Evolutionary conservation across 768 basidiomycete species (phyloP).

Genomic region (Gymnopilus dilepis): DNA sequence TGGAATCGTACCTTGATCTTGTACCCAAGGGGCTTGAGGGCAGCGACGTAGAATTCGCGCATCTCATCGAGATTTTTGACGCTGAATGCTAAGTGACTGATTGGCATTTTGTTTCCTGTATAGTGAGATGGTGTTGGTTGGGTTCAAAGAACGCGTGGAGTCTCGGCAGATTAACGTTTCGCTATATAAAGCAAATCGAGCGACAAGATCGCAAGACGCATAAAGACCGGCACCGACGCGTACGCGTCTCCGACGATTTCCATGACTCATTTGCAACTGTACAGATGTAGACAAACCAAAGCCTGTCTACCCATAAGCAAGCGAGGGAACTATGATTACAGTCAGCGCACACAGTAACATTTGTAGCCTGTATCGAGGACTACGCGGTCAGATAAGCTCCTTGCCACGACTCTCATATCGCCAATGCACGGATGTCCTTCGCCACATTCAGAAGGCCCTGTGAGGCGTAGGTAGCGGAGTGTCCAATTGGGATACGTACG

Average conservation of each 20-base stretch:
- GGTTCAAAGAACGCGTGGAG: not conserved
- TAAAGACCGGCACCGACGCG: not conserved
- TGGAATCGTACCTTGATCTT: conserved; percentile 18
- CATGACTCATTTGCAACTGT: not conserved
- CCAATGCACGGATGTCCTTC: conserved; percentile 12
- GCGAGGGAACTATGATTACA: not conserved
- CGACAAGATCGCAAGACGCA: not conserved
- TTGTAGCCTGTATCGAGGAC: conserved; percentile 13
- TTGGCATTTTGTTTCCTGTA: conserved; percentile 20
- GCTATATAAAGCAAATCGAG: not conserved
- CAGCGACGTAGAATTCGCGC: conserved; percentile 26
- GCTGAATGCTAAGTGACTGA: conserved; percentile 23
- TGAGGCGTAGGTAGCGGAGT: conserved; percentile 16
- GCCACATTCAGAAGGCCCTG: conserved; percentile 11
- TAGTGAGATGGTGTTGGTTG: not conserved
- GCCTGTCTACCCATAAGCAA: not conserved
- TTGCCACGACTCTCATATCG: conserved; percentile 18
- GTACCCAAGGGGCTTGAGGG: conserved; percentile 31
- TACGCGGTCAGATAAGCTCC: conserved; percentile 10
- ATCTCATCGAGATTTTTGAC: conserved; percentile 20
- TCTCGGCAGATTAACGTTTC: not conserved
- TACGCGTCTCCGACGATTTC: not conserved
- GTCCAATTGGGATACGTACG: conserved; percentile 18
- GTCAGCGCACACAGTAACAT: conserved; percentile 5
- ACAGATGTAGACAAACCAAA: not conserved